Evolutionary conservation across 257 asterid species (phyloP), one percentile per base, ranked within the genome.

Genomic region (Capsicum chinense): DNA sequence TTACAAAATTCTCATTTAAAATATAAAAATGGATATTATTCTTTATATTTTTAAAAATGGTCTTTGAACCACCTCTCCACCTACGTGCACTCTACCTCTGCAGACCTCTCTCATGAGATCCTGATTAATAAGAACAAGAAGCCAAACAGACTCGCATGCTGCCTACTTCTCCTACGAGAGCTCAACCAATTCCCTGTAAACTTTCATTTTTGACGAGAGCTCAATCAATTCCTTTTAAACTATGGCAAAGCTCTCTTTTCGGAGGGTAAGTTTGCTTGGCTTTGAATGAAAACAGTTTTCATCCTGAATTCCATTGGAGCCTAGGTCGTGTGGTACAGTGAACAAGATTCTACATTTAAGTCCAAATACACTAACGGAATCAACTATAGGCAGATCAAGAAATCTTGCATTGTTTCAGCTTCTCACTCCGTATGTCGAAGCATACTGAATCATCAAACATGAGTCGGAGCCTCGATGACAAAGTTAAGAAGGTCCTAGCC

Each of bases 231-330:
- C 16, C 71, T 26, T 69, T 17, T 68, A 37, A 16, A 68, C 54
- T 13, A 5, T 67, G 5, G 5, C 74, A 67, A 14, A 12, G 21
- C 74, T 67, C 74, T 35, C 50, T n/a, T 67, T 67, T 15, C 50
- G 50, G 11, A 37, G 78, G 16, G 54, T 69, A 26, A 39, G 78
- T 69, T 69, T 52, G 26, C 78, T 69, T 39, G 78, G 15, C 78
- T 69, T 68, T 39, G 52, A 15, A 69, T 69, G 54, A 8, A 39
- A 69, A 42, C 7, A 39, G 26, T 37, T 39, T 16, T 69, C 78
- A 42, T 47, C 78, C 48, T 9, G 13, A 64, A 9, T 69, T 16
- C 19, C 54, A 39, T 69, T 69, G 54, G 54, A 17, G 54, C 78
- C 54, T 16, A 7, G 54, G 52, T 69, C 54, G 8, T 16, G 7